Evolutionary conservation across 768 basidiomycete species (phyloP).

Genomic region (Cystofilobasidium ferigula): DNA sequence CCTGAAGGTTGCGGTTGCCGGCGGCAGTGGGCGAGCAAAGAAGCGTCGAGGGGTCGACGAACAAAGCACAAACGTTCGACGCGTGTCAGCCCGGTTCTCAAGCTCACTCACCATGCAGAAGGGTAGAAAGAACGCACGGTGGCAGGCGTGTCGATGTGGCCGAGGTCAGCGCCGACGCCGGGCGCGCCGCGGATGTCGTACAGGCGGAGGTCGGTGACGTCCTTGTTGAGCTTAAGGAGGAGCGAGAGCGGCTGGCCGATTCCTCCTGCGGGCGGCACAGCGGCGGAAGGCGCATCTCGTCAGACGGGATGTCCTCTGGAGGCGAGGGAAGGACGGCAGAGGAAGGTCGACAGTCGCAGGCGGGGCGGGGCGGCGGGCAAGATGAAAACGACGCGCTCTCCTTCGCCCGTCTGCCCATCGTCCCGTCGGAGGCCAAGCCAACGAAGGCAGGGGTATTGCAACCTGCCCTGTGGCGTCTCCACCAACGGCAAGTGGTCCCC

Average conservation of each 20-base stretch:
- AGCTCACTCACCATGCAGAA: not conserved
- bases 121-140: slow-evolving; percentile 12
- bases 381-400: not conserved
- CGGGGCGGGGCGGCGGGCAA: not conserved
- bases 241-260: slow-evolving; percentile 94
- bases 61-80: not conserved
- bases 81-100: not conserved
- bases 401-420: not conserved
- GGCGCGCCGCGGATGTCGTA: slow-evolving; percentile 83
- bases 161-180: slow-evolving; percentile 88
- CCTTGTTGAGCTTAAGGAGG: slow-evolving; percentile 72
- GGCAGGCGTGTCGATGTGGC: slow-evolving; percentile 66
- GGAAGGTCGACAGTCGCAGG: not conserved
- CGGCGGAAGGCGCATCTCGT: not conserved
- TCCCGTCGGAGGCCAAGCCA: no score
- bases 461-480: no score
- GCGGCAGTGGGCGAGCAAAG: not conserved
- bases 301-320: no score
- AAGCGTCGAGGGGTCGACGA: not conserved
- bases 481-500: no score
- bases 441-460: no score
- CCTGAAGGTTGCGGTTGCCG: no score
- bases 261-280: slow-evolving; percentile 54
- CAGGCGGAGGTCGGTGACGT: slow-evolving; percentile 71
- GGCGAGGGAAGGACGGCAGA: not conserved